A percentile compares a stretch with the other conserved stretches of the same genome.
phyloP scores from a whole-genome alignment of 331 rosid species.

The Saraca asoca region DNA sequence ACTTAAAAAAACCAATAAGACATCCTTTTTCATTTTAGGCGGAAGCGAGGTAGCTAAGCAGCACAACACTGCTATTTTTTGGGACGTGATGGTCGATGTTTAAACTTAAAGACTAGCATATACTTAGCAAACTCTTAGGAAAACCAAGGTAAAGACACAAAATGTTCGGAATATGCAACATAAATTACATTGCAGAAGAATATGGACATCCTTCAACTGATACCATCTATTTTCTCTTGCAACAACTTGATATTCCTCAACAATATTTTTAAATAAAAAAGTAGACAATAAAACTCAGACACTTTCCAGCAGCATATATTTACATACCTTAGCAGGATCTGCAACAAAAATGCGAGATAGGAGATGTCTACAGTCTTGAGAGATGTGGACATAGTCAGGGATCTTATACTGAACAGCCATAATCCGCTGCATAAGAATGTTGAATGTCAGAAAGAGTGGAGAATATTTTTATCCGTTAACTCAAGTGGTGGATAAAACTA shows the following conservation, averaged over 20 bases:
- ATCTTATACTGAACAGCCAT: constrained; percentile 87
- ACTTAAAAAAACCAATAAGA: background rate
- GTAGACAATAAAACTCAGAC: background rate
- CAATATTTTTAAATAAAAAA: background rate
- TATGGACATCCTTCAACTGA: constrained; percentile 22
- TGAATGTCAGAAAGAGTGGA: constrained; percentile 17
- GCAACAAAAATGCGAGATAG: constrained; percentile 82
- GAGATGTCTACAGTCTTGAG: constrained; percentile 84
- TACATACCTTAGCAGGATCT: constrained; percentile 64
- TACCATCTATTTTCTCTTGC: constrained; percentile 16
- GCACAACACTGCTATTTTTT: background rate
- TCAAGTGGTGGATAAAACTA: background rate
- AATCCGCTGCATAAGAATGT: constrained; percentile 64
- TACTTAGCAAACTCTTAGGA: constrained; percentile 4
- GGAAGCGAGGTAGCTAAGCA: background rate
- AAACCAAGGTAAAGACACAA: too few relatives aligned
- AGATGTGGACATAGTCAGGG: constrained; percentile 86
- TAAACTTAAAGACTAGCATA: background rate
- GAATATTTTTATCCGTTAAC: constrained; percentile 17
- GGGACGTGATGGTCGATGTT: background rate
- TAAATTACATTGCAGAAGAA: background rate
- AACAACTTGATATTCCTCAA: background rate
- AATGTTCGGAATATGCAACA: background rate
- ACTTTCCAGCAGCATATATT: constrained; percentile 10
- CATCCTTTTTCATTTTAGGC: too few relatives aligned